Evolutionary conservation across 2,329 filamentous ascomycete genomes (phyloP), one percentile per base, ranked within the genome.

Genomic region (Fusarium oligoseptatum): DNA sequence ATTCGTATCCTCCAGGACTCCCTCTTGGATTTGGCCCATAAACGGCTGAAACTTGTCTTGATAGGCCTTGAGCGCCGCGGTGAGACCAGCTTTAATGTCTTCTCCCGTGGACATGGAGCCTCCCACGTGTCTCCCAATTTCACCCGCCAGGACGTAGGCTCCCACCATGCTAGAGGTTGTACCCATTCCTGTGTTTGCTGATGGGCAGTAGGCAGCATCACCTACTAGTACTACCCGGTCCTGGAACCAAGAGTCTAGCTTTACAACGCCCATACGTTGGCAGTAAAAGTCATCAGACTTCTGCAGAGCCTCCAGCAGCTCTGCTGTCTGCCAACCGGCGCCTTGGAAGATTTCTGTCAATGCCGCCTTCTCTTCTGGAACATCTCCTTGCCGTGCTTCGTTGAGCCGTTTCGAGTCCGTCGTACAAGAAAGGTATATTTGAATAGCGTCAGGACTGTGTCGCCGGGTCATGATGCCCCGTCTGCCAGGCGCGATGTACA

Each of bases 81-180:
- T 4, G 15, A 69, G 32, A 11, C 37, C 50, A 8, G 22, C 36
- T 27, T 22, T 67, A 48, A 6, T 6, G 29, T 36, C 60, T 62
- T 48, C 60, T 24, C 60, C 29, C 5, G 41, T 62, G 8, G 60
- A 62, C 29, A 14, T 24, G 15, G 60, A 62, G 41, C 60, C 43
- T 15, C 41, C 39, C 12, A 62, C 41, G n/a, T 62, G 60, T 14
- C 60, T 50, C n/a, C 41, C 60, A 22, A 71, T 71, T 79, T 90
- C 89, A 2, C 90, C 90, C 0, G 89, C 89, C 5, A 92, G 82
- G 3, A 90, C 80, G 75, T 91, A 92, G 0, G 88, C 87, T 0
- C 86, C 86, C 0, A 87, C 76, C 0, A 91, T 75, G 0, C 85
- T 85, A 0, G 83, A 74, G 2, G 85, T 86, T 0, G 88, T 89